Evolutionary conservation across 148 eudicot genomes (phyloP).

Genomic region (Fallopia convolvulus): DNA sequence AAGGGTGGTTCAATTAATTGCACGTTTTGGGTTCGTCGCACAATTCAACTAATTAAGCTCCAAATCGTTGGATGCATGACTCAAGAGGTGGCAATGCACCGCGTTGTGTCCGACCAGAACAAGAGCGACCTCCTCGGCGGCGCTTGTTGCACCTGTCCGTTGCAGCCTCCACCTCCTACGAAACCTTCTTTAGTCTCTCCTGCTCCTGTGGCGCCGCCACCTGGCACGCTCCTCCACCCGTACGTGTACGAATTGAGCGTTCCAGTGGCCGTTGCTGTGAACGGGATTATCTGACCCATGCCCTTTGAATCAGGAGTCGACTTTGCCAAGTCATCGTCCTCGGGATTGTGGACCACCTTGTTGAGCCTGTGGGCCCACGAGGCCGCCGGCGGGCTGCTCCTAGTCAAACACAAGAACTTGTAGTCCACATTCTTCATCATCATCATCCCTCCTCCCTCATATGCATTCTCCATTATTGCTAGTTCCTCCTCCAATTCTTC

Average conservation of each 20-base stretch:
- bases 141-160: constrained; percentile 2
- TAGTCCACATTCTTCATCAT: constrained; percentile 11
- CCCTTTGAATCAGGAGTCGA: neutral
- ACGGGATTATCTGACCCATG: constrained; percentile 7
- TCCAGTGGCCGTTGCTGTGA: constrained; percentile 2
- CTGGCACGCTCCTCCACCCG: neutral
- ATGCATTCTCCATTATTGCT: neutral
- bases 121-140: constrained; percentile 33
- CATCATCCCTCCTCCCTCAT: neutral
- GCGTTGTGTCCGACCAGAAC: constrained; percentile 40
- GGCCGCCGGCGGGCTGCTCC: neutral
- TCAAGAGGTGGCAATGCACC: constrained; percentile 63
- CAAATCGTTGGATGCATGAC: neutral
- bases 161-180: neutral
- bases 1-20: neutral
- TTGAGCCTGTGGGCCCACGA: constrained; percentile 19
- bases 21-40: neutral
- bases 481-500: constrained; percentile 10
- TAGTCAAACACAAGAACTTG: constrained; percentile 26
- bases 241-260: neutral
- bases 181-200: neutral
- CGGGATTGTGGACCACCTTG: constrained; percentile 17
- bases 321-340: constrained; percentile 13
- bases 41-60: no score
- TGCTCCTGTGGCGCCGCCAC: neutral